Conservation (phyloP, 192 early-diverging fungal genomes). For the Gonapodya sp. region DNA sequence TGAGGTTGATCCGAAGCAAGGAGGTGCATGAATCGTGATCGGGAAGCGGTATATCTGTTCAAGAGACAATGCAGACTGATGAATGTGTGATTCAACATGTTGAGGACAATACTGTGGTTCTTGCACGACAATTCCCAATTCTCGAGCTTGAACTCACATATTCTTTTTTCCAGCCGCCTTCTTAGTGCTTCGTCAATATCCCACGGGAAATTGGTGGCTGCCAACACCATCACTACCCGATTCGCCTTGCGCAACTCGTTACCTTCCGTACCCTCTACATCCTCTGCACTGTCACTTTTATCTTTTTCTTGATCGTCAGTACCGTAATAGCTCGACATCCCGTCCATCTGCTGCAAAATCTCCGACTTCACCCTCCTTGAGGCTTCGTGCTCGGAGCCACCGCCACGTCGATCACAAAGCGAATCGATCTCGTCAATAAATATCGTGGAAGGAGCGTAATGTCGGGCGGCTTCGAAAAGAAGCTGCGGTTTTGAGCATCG, state of each 20-base stretch:
- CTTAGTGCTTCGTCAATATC: constrained; percentile 56
- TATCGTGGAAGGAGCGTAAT: constrained; percentile 52
- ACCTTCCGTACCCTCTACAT: constrained; percentile 14
- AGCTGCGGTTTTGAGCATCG: no score
- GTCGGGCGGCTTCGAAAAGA: constrained; percentile 48
- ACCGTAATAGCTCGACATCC: constrained; percentile 25
- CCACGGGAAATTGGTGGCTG: constrained; percentile 63
- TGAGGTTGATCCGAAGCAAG: constrained; percentile 40
- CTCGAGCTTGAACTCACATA: constrained; percentile 31
- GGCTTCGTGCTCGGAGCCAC: constrained; percentile 17
- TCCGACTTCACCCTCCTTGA: constrained; percentile 43
- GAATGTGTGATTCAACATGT: background rate
- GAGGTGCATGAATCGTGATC: constrained; percentile 37
- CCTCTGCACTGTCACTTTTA: constrained; percentile 18
- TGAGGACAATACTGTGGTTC: background rate
- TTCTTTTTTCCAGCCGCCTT: constrained; percentile 48
- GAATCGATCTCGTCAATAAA: constrained; percentile 61
- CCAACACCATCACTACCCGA: constrained; percentile 53
- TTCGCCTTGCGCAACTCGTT: background rate
- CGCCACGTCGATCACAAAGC: constrained; percentile 35
- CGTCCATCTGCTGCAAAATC: constrained; percentile 60
- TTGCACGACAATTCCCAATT: constrained; percentile 10
- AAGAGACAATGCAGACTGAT: background rate
- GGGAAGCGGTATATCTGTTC: constrained; percentile 33
- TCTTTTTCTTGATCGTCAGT: background rate